Evolutionary conservation across 2,329 filamentous ascomycete genomes (phyloP), one percentile per base, ranked within the genome.

Genomic region (Verticillium zaregamsianum): DNA sequence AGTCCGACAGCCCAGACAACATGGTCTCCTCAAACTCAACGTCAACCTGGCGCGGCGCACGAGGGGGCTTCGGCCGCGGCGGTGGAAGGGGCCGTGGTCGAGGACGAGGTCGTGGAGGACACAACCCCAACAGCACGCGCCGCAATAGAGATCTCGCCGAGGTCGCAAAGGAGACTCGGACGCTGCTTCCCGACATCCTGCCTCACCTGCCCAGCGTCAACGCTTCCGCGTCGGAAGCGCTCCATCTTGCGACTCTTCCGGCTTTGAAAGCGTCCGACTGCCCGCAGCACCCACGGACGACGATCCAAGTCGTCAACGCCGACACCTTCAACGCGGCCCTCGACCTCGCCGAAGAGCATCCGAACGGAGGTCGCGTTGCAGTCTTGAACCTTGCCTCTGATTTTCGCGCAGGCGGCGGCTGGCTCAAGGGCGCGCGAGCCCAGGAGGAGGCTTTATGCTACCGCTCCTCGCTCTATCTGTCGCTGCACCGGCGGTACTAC

Each of bases 401-500:
- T 56, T 67, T 72, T 3, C 72, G 68, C 15, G 80, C 84, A 0
- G 89, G 88, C n/a, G 88, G 89, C 23, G 87, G 86, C 20, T 91
- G 87, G 81, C 70, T 81, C 5, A 79, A 79, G 40, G 88, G 88
- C 39, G 79, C 86, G 60, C 73, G 83, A 33, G 88, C 88, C 0
- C 89, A 91, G 71, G 88, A 91, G 74, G 89, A 91, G 75, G 82
- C 84, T 3, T 78, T 91, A 7, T 91, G 87, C 74, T 88, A 86
- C 69, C 83, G 88, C 54, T 85, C 81, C 55, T 82, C 83, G 0
- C 79, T 87, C 8, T 80, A 73, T 32, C 68, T 79, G 33, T 81
- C 80, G 23, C 74, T 86, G 1, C 73, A 79, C 62, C 66, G 69
- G 25, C 65, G 69, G 17, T 82, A 81, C 68, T 89, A 89, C 69